Evolutionary conservation across 1,284 basidiomycete species (phyloP).

Genomic region (Mycosarcoma maydis): DNA sequence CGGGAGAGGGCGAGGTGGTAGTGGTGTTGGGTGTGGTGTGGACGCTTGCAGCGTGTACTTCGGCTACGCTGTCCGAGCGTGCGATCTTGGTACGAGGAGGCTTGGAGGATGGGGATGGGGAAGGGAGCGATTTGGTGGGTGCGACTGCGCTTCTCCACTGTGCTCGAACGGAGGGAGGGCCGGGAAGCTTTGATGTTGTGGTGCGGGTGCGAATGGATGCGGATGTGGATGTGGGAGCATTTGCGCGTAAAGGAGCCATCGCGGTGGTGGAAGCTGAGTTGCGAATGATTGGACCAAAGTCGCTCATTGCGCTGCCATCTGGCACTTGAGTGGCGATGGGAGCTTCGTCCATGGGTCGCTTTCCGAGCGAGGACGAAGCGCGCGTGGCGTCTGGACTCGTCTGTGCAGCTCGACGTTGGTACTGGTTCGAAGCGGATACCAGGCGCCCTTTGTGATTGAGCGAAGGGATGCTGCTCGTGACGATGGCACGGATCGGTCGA

Average conservation of each 20-base stretch:
- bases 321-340: not conserved
- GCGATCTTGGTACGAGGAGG: conserved; percentile 26
- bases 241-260: no score
- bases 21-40: not conserved
- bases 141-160: conserved; percentile 12
- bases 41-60: conserved; percentile 14
- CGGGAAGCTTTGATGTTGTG: conserved; percentile 22
- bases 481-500: conserved; percentile 5
- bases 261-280: not conserved
- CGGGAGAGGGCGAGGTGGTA: not conserved
- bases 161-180: conserved; percentile 30
- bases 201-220: not conserved
- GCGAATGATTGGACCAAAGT: conserved; percentile 25
- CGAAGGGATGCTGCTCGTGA: conserved; percentile 29
- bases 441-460: conserved; percentile 9
- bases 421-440: conserved; percentile 26
- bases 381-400: conserved; percentile 10
- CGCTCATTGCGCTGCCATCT: conserved; percentile 17
- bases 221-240: no score
- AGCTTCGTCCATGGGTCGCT: conserved; percentile 15
- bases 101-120: conserved; percentile 19
- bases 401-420: not conserved
- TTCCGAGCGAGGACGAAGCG: conserved; percentile 28
- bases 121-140: conserved; percentile 6
- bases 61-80: conserved; percentile 15